Evolutionary conservation across 345 rosid genomes (phyloP).

Genomic region (Salix arbutifolia): DNA sequence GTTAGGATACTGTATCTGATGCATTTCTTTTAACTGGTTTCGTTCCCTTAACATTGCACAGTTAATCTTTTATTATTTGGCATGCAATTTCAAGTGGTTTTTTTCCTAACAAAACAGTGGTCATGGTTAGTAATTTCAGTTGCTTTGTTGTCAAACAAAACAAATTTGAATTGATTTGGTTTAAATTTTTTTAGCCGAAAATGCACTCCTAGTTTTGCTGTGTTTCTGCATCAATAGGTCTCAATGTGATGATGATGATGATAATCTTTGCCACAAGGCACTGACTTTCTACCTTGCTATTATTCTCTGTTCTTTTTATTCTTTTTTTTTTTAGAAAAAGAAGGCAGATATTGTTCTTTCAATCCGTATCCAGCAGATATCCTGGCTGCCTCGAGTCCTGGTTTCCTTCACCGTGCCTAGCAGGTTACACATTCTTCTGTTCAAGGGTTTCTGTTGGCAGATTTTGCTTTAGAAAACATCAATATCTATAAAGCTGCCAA

Average conservation of each 20-base stretch:
- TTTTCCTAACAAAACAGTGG: neutral
- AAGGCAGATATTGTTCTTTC: slow-evolving; percentile 52
- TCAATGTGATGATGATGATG: neutral
- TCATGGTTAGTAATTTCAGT: neutral
- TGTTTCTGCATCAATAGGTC: neutral
- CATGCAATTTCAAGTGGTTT: neutral
- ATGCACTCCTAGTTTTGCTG: neutral
- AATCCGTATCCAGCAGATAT: slow-evolving; percentile 36
- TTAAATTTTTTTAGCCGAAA: neutral
- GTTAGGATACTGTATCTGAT: neutral
- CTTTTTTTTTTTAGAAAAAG: neutral
- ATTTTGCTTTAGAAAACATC: too few species aligned
- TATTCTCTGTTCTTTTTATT: neutral
- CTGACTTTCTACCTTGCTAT: neutral
- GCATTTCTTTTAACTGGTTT: neutral
- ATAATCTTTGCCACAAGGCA: neutral
- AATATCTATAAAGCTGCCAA: too few species aligned
- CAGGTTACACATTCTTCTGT: too few species aligned
- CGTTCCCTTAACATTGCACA: neutral
- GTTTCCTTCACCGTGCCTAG: too few species aligned
- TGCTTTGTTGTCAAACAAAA: neutral
- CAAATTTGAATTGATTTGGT: neutral
- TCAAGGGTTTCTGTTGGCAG: too few species aligned
- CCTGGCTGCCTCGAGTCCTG: too few species aligned
- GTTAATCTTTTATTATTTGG: neutral